A percentile compares a stretch with the other conserved stretches of the same genome.
phyloP scores from a whole-genome alignment of 78 protist genomes.

The Dictyostelium capitatum region DNA sequence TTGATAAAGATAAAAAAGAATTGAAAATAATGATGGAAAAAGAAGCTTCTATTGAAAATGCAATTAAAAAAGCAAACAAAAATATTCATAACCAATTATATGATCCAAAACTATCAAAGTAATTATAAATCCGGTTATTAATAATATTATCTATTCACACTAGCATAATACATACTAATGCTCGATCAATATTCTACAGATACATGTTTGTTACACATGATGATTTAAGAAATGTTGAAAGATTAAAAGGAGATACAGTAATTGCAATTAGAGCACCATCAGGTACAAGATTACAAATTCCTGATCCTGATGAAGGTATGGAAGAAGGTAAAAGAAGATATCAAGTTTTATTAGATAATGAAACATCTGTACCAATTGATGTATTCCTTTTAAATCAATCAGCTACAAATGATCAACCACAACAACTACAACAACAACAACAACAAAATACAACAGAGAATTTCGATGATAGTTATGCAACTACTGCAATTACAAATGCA shows the following conservation, averaged over 20 bases:
- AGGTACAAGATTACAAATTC: constrained; percentile 93
- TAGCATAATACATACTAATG: too few relatives aligned
- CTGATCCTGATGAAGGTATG: constrained; percentile 93
- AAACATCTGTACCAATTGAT: constrained; percentile 49
- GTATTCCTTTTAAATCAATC: constrained; percentile 69
- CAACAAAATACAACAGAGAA: not conserved
- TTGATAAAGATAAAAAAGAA: constrained; percentile 47
- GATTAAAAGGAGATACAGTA: constrained; percentile 85
- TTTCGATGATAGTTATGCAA: constrained; percentile 16
- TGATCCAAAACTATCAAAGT: constrained; percentile 52
- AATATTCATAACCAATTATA: not conserved
- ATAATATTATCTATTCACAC: too few relatives aligned
- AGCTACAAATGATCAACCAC: not conserved
- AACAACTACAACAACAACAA: not conserved
- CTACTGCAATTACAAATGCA: constrained; percentile 24
- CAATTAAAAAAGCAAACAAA: constrained; percentile 22
- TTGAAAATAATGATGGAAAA: constrained; percentile 43
- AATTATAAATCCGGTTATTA: not conserved
- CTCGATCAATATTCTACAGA: too few relatives aligned
- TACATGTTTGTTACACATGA: constrained; percentile 89
- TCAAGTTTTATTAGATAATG: constrained; percentile 64
- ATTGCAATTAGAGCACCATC: constrained; percentile 94
- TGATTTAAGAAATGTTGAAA: constrained; percentile 84
- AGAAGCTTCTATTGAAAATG: constrained; percentile 40
- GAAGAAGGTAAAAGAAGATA: constrained; percentile 72